A percentile compares a stretch with the other conserved stretches of the same genome.
phyloP scores from a whole-genome alignment of 2,329 filamentous ascomycete genomes.

The Coniella lustricola region DNA sequence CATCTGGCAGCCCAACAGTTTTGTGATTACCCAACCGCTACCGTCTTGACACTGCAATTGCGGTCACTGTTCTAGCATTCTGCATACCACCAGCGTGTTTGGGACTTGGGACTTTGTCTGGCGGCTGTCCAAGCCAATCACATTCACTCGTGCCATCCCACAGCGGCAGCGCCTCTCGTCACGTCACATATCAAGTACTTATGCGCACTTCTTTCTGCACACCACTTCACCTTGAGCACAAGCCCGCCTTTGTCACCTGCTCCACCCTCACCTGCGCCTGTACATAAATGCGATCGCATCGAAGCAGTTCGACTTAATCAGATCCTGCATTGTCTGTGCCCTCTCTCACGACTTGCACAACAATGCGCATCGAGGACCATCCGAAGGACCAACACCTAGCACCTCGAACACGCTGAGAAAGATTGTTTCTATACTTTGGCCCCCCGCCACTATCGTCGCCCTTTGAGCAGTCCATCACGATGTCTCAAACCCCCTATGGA shows the following conservation, averaged over 20 bases:
- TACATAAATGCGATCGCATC: neutral
- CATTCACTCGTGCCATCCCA: too few species aligned
- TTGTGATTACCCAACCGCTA: neutral
- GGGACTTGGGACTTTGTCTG: too few species aligned
- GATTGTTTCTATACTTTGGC: slow-evolving; percentile 7
- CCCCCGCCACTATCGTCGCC: slow-evolving; percentile 8
- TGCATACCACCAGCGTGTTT: too few species aligned
- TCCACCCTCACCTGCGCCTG: too few species aligned
- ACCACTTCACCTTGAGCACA: neutral
- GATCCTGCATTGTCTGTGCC: neutral
- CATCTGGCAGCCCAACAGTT: neutral
- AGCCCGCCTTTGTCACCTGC: neutral
- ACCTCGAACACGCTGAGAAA: slow-evolving; percentile 5
- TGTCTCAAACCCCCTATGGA: slow-evolving; percentile 34
- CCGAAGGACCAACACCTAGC: slow-evolving; percentile 1
- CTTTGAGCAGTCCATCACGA: slow-evolving; percentile 19
- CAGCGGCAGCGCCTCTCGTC: neutral
- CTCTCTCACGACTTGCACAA: neutral
- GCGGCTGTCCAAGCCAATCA: neutral
- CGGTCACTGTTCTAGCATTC: too few species aligned
- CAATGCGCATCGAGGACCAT: slow-evolving; percentile 7
- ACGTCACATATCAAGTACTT: too few species aligned
- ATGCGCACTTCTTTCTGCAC: too few species aligned
- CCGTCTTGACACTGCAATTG: too few species aligned
- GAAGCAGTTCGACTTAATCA: neutral